A percentile compares a stretch with the other conserved stretches of the same genome.
Conservation (phyloP, 768 basidiomycete species). For the Boletus rufocinnamomeus region DNA sequence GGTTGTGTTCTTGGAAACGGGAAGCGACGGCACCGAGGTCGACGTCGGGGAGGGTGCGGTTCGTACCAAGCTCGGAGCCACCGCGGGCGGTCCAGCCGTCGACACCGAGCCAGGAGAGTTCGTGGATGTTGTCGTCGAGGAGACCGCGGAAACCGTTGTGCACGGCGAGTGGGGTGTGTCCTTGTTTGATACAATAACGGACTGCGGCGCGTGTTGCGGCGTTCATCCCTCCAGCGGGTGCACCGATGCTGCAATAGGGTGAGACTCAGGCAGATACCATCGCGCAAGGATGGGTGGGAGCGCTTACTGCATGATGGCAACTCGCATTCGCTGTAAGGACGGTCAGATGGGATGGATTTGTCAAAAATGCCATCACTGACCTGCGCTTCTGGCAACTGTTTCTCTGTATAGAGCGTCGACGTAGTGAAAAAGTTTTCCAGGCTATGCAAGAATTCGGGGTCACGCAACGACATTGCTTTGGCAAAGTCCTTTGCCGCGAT, state of each 20-base stretch:
- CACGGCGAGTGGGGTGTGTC: slow-evolving; percentile 89
- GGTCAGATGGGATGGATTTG: slow-evolving; percentile 12
- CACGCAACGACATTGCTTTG: slow-evolving; percentile 84
- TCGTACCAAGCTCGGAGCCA: slow-evolving; percentile 97
- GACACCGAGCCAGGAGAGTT: slow-evolving; percentile 94
- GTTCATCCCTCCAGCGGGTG: slow-evolving; percentile 99
- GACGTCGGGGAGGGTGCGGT: slow-evolving; percentile 81
- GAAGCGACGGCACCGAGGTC: slow-evolving; percentile 89
- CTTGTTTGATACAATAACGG: slow-evolving; percentile 89
- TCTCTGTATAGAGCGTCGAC: slow-evolving; percentile 58
- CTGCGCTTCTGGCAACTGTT: slow-evolving; percentile 52
- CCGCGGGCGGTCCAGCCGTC: slow-evolving; percentile 96
- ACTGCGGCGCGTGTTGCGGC: slow-evolving; percentile 94
- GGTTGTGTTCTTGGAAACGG: slow-evolving; percentile 82
- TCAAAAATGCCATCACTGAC: slow-evolving; percentile 29
- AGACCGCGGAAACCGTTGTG: slow-evolving; percentile 97
- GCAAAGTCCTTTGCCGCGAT: slow-evolving; percentile 83
- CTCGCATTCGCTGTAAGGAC: slow-evolving; percentile 61
- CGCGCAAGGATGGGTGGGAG: not conserved
- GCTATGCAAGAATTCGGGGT: slow-evolving; percentile 88
- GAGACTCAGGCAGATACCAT: not conserved
- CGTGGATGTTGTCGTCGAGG: slow-evolving; percentile 82
- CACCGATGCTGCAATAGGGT: slow-evolving; percentile 68
- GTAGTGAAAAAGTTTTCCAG: slow-evolving; percentile 83
- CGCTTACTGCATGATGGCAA: slow-evolving; percentile 83